Evolutionary conservation across 2,329 filamentous ascomycete species (phyloP).

Genomic region (Colletotrichum sansevieriae): DNA sequence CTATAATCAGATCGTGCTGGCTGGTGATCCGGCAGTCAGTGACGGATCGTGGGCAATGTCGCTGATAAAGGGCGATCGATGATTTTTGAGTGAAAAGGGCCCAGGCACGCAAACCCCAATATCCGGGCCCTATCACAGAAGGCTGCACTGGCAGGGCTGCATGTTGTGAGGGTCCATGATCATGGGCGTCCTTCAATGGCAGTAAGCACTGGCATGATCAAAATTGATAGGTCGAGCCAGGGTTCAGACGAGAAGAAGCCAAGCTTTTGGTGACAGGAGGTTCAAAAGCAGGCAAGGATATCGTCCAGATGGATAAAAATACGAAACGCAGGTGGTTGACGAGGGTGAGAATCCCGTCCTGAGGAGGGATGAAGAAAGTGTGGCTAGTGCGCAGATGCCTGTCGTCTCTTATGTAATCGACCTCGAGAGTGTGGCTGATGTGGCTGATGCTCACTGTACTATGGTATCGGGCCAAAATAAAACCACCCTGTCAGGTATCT

Average conservation of each 20-base stretch:
- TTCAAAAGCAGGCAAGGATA: constrained; percentile 28
- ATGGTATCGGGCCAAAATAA: no score
- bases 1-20: background rate
- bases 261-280: constrained; percentile 41
- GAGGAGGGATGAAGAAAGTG: background rate
- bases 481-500: no score
- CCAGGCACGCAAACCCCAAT: background rate
- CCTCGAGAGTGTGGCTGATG: background rate
- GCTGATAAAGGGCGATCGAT: background rate
- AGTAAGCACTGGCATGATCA: background rate
- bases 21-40: background rate
- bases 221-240: constrained; percentile 2
- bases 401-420: background rate
- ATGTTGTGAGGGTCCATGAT: constrained; percentile 1
- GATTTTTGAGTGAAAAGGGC: constrained; percentile 2
- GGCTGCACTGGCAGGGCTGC: constrained; percentile 3
- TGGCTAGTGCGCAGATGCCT: background rate
- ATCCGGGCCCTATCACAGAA: constrained; percentile 1
- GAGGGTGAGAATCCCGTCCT: background rate
- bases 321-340: constrained; percentile 22
- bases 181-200: constrained; percentile 2
- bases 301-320: constrained; percentile 2
- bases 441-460: background rate
- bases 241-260: constrained; percentile 36
- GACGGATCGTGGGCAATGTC: constrained; percentile 3